Evolutionary conservation across 2,329 filamentous ascomycete genomes (phyloP).

Genomic region (Cryoendolithus antarcticus): DNA sequence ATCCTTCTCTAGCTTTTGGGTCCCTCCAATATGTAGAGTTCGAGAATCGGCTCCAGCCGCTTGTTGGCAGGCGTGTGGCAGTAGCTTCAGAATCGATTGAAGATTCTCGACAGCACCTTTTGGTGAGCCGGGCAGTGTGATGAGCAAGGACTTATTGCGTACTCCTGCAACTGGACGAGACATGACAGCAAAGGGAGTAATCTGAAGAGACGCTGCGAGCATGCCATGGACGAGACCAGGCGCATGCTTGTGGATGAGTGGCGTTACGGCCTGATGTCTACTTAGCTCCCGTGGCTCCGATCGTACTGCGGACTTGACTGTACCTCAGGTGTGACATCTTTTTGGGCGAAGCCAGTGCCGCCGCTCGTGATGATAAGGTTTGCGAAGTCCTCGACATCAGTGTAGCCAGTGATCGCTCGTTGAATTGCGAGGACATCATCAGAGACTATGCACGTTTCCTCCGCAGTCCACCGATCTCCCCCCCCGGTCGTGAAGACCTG

Average conservation of each 20-base stretch:
- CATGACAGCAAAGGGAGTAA: conserved; percentile 97
- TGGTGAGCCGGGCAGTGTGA: conserved; percentile 86
- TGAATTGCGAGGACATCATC: conserved; percentile 70
- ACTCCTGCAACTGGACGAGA: conserved; percentile 84
- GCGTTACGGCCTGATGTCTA: conserved; percentile 53
- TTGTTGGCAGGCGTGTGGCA: conserved; percentile 91
- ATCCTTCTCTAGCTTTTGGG: conserved; percentile 73
- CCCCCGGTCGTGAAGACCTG: conserved; percentile 57
- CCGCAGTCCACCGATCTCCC: conserved; percentile 57
- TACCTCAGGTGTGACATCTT: conserved; percentile 83
- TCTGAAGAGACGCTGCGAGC: conserved; percentile 67
- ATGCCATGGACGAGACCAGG: conserved; percentile 91
- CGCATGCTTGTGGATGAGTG: conserved; percentile 72
- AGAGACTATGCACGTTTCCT: conserved; percentile 60
- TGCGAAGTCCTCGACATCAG: conserved; percentile 46
- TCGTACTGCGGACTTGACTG: conserved; percentile 8
- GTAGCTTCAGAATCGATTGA: conserved; percentile 71
- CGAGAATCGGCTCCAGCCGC: conserved; percentile 74
- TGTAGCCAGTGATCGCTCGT: conserved; percentile 56
- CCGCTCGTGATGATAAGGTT: conserved; percentile 83
- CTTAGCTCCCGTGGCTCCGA: neutral
- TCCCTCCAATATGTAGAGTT: conserved; percentile 63
- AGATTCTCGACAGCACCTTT: conserved; percentile 94
- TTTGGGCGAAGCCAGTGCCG: conserved; percentile 79
- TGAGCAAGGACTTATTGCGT: conserved; percentile 64